Conservation (phyloP, 2,329 filamentous ascomycete genomes). For the Ramichloridium luteum region DNA sequence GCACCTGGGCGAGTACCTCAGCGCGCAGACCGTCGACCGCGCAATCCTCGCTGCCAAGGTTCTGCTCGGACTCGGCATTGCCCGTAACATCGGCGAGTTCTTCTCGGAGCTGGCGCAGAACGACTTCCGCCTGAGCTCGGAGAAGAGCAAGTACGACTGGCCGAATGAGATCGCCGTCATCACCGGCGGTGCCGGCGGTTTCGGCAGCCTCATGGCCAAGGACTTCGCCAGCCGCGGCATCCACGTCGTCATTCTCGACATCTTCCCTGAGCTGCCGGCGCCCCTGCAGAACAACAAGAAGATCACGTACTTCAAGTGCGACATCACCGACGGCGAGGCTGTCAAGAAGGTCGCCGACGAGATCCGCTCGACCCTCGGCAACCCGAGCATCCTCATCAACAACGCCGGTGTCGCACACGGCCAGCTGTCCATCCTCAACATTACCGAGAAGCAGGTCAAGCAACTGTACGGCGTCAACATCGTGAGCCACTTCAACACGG, state of each 20-base stretch:
- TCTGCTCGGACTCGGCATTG: constrained; percentile 23
- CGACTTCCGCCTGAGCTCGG: constrained; percentile 27
- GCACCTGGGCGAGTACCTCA: constrained; percentile 14
- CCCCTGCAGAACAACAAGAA: constrained; percentile 22
- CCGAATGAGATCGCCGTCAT: constrained; percentile 26
- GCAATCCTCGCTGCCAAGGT: constrained; percentile 19
- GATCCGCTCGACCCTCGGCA: constrained; percentile 30
- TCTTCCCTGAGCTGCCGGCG: constrained; percentile 23
- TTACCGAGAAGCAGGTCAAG: constrained; percentile 32
- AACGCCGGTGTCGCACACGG: constrained; percentile 38
- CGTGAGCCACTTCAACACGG: constrained; percentile 39
- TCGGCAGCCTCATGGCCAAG: constrained; percentile 27
- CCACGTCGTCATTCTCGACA: constrained; percentile 28
- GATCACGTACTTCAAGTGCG: constrained; percentile 32
- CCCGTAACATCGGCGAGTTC: constrained; percentile 15
- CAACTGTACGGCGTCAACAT: constrained; percentile 43
- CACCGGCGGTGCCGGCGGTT: constrained; percentile 26
- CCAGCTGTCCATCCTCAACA: constrained; percentile 35
- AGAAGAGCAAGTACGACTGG: constrained; percentile 26
- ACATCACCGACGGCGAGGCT: constrained; percentile 36
- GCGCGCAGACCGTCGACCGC: constrained; percentile 17
- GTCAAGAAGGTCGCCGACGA: constrained; percentile 30
- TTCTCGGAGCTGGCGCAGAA: constrained; percentile 22
- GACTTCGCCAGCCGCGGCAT: constrained; percentile 26
- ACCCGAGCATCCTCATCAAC: constrained; percentile 38